Conservation (phyloP, 768 basidiomycete genomes). For the Calocybe cyanea region DNA sequence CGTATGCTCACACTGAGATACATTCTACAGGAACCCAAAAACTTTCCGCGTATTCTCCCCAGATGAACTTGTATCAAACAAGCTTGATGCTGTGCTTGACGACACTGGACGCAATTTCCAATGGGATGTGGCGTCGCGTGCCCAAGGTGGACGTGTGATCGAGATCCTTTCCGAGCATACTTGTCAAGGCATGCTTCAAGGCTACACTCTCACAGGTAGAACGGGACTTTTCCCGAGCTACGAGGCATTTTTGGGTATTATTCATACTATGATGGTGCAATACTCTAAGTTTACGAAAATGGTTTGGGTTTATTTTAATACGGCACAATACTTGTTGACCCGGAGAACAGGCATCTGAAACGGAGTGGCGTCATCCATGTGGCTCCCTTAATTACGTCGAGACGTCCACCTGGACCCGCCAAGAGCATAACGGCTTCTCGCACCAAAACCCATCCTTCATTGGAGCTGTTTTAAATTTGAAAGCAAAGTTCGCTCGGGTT, state of each 20-base stretch:
- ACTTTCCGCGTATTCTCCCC: slow-evolving; percentile 89
- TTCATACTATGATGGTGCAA: slow-evolving; percentile 88
- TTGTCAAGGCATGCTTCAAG: slow-evolving; percentile 88
- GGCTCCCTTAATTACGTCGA: slow-evolving; percentile 84
- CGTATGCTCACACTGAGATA: background rate
- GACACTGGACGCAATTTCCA: slow-evolving; percentile 73
- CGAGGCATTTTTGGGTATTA: slow-evolving; percentile 87
- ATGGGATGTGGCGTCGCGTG: slow-evolving; percentile 71
- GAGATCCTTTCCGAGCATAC: slow-evolving; percentile 91
- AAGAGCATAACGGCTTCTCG: slow-evolving; percentile 88
- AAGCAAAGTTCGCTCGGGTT: slow-evolving; percentile 65
- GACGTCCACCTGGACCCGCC: slow-evolving; percentile 82
- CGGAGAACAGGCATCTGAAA: slow-evolving; percentile 43
- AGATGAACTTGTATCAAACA: slow-evolving; percentile 85
- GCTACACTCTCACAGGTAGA: slow-evolving; percentile 86
- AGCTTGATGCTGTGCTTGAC: slow-evolving; percentile 78
- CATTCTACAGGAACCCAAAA: slow-evolving; percentile 55
- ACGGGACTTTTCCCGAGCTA: slow-evolving; percentile 87
- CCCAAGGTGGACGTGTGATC: slow-evolving; percentile 74
- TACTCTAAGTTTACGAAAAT: slow-evolving; percentile 89
- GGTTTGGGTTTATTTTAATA: slow-evolving; percentile 33
- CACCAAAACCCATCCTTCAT: slow-evolving; percentile 88
- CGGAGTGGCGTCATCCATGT: slow-evolving; percentile 65
- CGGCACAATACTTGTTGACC: background rate
- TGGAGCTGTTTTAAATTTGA: slow-evolving; percentile 78